phyloP scores from a whole-genome alignment of 495 filamentous ascomycete species.

The Eremomyces bilateralis region DNA sequence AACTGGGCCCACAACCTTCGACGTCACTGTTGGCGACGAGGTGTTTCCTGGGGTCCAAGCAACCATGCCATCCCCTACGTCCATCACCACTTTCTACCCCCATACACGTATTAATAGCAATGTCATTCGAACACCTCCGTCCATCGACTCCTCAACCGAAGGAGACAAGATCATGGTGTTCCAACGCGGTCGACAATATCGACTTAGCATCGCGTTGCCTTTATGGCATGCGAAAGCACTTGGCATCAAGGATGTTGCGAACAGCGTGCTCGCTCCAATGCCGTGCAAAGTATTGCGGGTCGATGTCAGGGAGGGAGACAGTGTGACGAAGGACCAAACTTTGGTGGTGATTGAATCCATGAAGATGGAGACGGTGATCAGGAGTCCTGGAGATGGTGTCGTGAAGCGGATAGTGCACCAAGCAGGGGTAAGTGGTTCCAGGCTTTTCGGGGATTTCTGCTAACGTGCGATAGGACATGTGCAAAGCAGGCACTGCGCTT shows the following conservation, averaged over 20 bases:
- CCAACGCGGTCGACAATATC: constrained; percentile 59
- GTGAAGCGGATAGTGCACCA: constrained; percentile 67
- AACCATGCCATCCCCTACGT: constrained; percentile 19
- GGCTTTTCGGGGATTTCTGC: constrained; percentile 5
- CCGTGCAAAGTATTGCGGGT: constrained; percentile 82
- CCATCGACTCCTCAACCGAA: constrained; percentile 56
- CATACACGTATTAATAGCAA: constrained; percentile 5
- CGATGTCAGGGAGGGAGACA: constrained; percentile 58
- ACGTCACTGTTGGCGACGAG: constrained; percentile 34
- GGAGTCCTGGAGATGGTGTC: constrained; percentile 64
- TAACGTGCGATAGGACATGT: constrained; percentile 26
- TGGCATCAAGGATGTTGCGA: constrained; percentile 56
- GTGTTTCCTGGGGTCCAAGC: constrained; percentile 25
- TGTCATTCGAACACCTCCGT: constrained; percentile 28
- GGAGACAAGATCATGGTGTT: constrained; percentile 50
- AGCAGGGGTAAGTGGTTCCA: constrained; percentile 47
- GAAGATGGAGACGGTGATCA: constrained; percentile 99
- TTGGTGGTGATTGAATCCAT: constrained; percentile 96
- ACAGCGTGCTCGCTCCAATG: constrained; percentile 81
- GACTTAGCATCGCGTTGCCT: constrained; percentile 42
- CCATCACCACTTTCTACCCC: constrained; percentile 27
- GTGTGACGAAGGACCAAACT: constrained; percentile 65
- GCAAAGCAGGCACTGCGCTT: constrained; percentile 32
- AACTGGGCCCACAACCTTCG: constrained; percentile 36
- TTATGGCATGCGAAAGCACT: constrained; percentile 72